phyloP scores from a whole-genome alignment of 2,329 filamentous ascomycete genomes.

The Fusarium sp. region DNA sequence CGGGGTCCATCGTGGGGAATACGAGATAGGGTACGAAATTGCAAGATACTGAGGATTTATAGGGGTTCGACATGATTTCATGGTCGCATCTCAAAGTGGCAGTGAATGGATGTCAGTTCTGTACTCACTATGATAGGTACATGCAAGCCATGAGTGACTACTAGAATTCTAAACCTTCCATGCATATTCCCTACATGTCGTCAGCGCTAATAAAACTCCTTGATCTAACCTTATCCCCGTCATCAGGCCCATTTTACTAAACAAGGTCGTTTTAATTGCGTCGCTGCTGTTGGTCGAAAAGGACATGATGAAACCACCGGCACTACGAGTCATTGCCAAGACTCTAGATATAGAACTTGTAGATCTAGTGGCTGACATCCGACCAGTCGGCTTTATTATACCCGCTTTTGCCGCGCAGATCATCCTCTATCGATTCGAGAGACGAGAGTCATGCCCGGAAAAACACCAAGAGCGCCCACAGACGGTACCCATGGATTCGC shows the following conservation, averaged over 20 bases:
- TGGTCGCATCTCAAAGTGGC: not conserved
- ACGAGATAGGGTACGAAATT: not conserved
- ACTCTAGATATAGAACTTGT: not conserved
- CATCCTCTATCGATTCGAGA: not conserved
- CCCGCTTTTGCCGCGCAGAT: slow-evolving; percentile 3
- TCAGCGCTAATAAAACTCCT: slow-evolving; percentile 5
- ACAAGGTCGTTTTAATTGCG: slow-evolving; percentile 3
- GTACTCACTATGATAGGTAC: not conserved
- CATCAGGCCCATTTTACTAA: not conserved
- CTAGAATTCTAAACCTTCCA: slow-evolving; percentile 7
- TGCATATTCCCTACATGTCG: not conserved
- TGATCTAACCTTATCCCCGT: not conserved
- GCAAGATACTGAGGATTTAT: too few species aligned
- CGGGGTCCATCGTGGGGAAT: not conserved
- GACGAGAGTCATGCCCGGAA: not conserved
- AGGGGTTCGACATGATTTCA: not conserved
- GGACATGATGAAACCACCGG: not conserved
- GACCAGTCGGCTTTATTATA: not conserved
- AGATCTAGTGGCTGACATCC: not conserved
- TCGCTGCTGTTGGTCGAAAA: not conserved
- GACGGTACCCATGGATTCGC: not conserved
- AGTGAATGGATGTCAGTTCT: not conserved
- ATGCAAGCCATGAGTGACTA: not conserved
- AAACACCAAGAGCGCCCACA: not conserved
- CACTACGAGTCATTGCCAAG: slow-evolving; percentile 9